Evolutionary conservation across 441 rosid species (phyloP), one percentile per base, ranked within the genome.

Genomic region (Flueggea neowawraea): DNA sequence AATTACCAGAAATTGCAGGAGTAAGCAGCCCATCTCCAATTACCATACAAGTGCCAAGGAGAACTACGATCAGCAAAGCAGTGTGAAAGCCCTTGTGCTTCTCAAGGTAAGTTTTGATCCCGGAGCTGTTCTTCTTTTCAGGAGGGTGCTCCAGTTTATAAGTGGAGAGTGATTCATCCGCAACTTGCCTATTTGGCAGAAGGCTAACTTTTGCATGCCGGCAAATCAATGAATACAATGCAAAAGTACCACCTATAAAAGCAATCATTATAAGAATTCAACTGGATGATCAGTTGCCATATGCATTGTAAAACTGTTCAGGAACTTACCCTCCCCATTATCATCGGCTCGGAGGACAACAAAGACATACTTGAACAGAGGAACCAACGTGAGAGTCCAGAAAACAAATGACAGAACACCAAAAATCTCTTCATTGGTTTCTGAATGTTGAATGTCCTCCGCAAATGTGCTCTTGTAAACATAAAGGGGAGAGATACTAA

Each of bases 1-100:
- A 52, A 28, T 48, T 86, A 87, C 99, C 99, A 10, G 99, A 95
- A 73, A 95, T 95, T 36, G 99, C 97, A 52, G 99, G 97, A 72
- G 99, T 94, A 51, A 94, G 96, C 64, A 94, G 66, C 53, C 97
- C 99, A 78, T 95, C 99, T 69, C 99, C 97, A 64, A 95, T 91
- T 41, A 91, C 99, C 99, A 95, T 95, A 81, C 99, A 95, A 66
- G 99, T 95, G 54, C 99, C 99, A 9, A 95, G 90, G 67, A 95
- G 98, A 78, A 85, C 98, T 51, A 95, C 75, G 69, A 95, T 72
- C 61, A 91, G 76, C 75, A 95, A 77, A 76, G 91, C 92, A 66
- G 96, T 91, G 70, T 90, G 97, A 79, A 89, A 77, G 74, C 72
- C 55, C 73, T 80, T 88, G 76, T 82, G 86, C 64, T 80, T 88